Base-by-base conservation (phyloP, 2,329 filamentous ascomycete genomes). In the Grosmannia serpens region DNA sequence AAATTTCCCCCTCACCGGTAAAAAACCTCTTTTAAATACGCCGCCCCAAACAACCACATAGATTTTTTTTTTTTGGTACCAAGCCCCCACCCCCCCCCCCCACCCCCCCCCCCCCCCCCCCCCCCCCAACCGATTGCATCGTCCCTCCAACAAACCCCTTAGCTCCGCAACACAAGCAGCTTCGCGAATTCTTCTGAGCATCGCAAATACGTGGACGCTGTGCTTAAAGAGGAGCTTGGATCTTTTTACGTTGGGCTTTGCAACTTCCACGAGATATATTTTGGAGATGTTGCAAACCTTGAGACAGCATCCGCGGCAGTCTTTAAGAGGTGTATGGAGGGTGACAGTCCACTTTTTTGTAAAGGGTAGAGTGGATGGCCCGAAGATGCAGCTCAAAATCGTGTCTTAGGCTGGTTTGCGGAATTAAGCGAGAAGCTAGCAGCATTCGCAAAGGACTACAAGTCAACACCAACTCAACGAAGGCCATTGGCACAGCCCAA, bases 141-240 rank as follows among this genome's bases (percentile, higher is more conserved):
- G 27, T 69, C 66, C 20, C n/a, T 68, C 58, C 63, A 66, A 63
- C 64, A 70, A 61, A 70, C 68, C 29, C 68, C 67, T 44, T 67
- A 58, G 67, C 62, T 64, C 5, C 59, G 60, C 58, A 71, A 67
- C 44, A 72, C 68, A 10, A 66, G 65, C 62, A 65, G 65, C 63
- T 66, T 71, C 47, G 58, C 63, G 11, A 73, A 73, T 62, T 73
- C n/a, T n/a, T n/a, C n/a, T n/a, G n/a, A n/a, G n/a, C n/a, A n/a
- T n/a, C n/a, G n/a, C n/a, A n/a, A n/a, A n/a, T n/a, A n/a, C 69
- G 1, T 72, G n/a, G n/a, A n/a, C n/a, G n/a, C 70, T 3, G 68
- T 73, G 58, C 58, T 66, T 53, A 67, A 68, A 22, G 61, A 66
- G 53, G 26, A 73, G n/a, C n/a, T n/a, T n/a, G n/a, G n/a, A n/a